Percentiles rank a stretch among this genome's conserved stretches.
These are phyloP conservation scores for Globisporangium ultimum DNA, from an alignment of 352 stramenopile genomes.

Conservation along the genomic window DNA sequence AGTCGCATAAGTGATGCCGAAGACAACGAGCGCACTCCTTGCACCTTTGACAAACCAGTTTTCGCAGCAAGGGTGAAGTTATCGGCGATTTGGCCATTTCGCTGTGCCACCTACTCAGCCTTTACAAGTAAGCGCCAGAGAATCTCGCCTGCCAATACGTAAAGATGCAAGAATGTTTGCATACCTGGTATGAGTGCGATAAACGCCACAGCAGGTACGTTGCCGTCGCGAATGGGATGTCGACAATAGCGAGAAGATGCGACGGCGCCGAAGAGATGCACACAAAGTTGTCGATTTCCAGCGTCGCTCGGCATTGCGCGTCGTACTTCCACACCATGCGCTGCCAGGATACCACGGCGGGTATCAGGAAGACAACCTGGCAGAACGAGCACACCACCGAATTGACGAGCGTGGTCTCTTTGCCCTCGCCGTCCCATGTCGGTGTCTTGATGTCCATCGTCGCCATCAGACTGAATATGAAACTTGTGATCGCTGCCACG, in stretches of 20 bases:
- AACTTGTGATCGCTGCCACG: conserved; percentile 49
- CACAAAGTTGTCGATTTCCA: conserved; percentile 51
- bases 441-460: conserved; percentile 56
- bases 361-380: conserved; percentile 36
- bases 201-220: conserved; percentile 62
- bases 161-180: neutral
- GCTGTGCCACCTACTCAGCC: conserved; percentile 31
- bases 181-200: conserved; percentile 59
- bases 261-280: conserved; percentile 46
- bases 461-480: conserved; percentile 50
- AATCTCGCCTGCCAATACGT: neutral
- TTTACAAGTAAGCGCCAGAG: neutral
- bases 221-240: conserved; percentile 34
- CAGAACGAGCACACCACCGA: conserved; percentile 50
- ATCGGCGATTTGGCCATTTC: conserved; percentile 44
- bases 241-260: conserved; percentile 34
- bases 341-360: conserved; percentile 55
- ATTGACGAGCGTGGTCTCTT: conserved; percentile 50
- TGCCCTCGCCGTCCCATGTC: conserved; percentile 70
- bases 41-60: conserved; percentile 25
- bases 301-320: conserved; percentile 28
- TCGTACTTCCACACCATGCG: conserved; percentile 53
- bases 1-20: neutral
- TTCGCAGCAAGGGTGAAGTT: conserved; percentile 74
- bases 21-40: neutral